Evolutionary conservation across 2,329 filamentous ascomycete genomes (phyloP).

Genomic region (Lachnellula suecica): DNA sequence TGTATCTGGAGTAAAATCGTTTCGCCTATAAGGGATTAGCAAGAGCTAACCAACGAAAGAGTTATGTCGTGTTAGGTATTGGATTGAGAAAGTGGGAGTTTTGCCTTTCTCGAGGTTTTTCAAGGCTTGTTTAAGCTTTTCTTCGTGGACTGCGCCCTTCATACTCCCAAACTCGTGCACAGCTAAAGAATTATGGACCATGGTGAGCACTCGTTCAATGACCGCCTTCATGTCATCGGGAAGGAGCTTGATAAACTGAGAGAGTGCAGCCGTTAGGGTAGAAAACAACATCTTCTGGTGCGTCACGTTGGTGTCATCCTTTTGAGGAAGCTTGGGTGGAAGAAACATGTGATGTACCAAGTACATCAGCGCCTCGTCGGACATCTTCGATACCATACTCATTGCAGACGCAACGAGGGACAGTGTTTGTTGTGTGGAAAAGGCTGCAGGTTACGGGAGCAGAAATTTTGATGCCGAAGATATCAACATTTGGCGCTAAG

Average conservation of each 20-base stretch:
- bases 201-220: slow-evolving; percentile 2
- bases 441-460: too few relatives aligned
- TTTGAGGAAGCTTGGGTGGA: slow-evolving; percentile 46
- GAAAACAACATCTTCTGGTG: slow-evolving; percentile 1
- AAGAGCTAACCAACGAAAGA: not conserved
- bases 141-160: slow-evolving; percentile 9
- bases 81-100: not conserved
- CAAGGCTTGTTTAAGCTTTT: slow-evolving; percentile 7
- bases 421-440: too few relatives aligned
- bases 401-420: too few relatives aligned
- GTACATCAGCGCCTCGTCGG: slow-evolving; percentile 27
- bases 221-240: not conserved
- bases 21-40: not conserved
- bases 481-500: too few relatives aligned
- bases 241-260: not conserved
- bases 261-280: not conserved
- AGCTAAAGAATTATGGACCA: slow-evolving; percentile 2
- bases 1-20: slow-evolving; percentile 36
- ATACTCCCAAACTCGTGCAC: not conserved
- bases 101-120: slow-evolving; percentile 1
- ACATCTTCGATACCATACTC: too few relatives aligned
- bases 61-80: too few relatives aligned
- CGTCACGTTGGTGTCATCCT: slow-evolving; percentile 24
- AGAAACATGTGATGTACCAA: slow-evolving; percentile 48
- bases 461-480: too few relatives aligned